These are phyloP conservation scores for Taiozyma sp. DNA, from an alignment of 1,139 yeast species.

Conservation along the genomic window DNA sequence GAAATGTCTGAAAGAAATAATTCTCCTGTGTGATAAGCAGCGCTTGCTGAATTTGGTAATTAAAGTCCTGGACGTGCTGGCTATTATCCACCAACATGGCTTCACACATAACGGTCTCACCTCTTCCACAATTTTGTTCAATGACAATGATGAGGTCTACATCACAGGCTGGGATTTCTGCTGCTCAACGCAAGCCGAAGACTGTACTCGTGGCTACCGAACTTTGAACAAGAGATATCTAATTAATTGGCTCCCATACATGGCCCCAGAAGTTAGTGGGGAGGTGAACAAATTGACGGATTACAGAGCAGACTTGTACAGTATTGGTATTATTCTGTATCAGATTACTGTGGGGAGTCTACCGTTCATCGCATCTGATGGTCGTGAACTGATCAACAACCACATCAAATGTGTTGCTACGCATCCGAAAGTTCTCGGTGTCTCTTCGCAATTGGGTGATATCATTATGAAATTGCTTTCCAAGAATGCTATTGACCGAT, in stretches of 20 bases:
- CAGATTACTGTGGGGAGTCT: slow-evolving; percentile 41
- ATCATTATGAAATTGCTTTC: slow-evolving; percentile 41
- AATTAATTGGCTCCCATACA: slow-evolving; percentile 40
- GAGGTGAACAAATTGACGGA: slow-evolving; percentile 38
- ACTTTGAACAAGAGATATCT: slow-evolving; percentile 24
- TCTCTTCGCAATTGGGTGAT: slow-evolving; percentile 26
- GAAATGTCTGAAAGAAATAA: slow-evolving; percentile 13
- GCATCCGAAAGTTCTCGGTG: slow-evolving; percentile 15
- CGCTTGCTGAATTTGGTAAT: slow-evolving; percentile 6
- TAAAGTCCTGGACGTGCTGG: slow-evolving; percentile 29
- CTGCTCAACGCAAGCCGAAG: slow-evolving; percentile 40
- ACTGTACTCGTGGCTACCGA: slow-evolving; percentile 28
- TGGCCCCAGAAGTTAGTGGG: slow-evolving; percentile 49
- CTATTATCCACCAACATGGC: slow-evolving; percentile 37
- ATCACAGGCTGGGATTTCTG: slow-evolving; percentile 49
- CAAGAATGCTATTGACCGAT: slow-evolving; percentile 39
- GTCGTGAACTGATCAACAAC: slow-evolving; percentile 37
- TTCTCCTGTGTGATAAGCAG: slow-evolving; percentile 7
- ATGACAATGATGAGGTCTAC: slow-evolving; percentile 30
- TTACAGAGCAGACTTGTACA: slow-evolving; percentile 45
- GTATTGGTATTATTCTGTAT: slow-evolving; percentile 45
- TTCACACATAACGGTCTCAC: slow-evolving; percentile 48
- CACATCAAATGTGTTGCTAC: slow-evolving; percentile 37
- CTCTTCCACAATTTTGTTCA: slow-evolving; percentile 32
- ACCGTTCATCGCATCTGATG: slow-evolving; percentile 41